A percentile compares a stretch with the other conserved stretches of the same genome.
These are phyloP conservation scores for Albophoma yamanashiensis DNA, from an alignment of 2,329 filamentous ascomycete species.

Conservation along the genomic window DNA sequence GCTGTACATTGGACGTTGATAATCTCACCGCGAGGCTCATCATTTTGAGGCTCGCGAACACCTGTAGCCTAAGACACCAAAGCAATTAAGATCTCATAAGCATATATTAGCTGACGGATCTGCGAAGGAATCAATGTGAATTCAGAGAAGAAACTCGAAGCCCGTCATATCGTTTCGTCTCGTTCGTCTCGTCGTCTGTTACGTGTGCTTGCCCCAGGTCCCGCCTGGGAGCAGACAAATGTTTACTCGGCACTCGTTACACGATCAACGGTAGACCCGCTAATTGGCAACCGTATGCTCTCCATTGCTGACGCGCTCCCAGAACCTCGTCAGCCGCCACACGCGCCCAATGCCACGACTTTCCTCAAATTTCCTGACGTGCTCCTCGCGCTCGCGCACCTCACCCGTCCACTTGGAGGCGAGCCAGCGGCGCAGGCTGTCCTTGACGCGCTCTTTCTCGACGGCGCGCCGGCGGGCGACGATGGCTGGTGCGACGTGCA, in stretches of 20 bases:
- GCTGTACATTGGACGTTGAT: not conserved
- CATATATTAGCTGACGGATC: not conserved
- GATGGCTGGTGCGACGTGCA: slow-evolving; percentile 44
- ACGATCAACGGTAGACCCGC: not conserved
- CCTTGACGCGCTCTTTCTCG: slow-evolving; percentile 58
- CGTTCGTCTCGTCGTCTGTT: not conserved
- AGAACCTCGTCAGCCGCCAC: slow-evolving; percentile 52
- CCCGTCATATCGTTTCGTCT: not conserved
- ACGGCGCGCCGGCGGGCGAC: slow-evolving; percentile 52
- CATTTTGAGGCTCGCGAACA: not conserved
- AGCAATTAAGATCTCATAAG: not conserved
- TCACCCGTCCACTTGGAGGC: slow-evolving; percentile 45
- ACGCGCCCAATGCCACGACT: slow-evolving; percentile 43
- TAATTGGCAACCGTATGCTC: slow-evolving; percentile 11
- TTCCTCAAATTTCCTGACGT: slow-evolving; percentile 37
- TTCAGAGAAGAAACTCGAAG: not conserved
- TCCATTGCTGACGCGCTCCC: slow-evolving; percentile 47
- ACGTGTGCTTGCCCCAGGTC: not conserved
- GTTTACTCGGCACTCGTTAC: not conserved
- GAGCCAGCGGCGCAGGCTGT: slow-evolving; percentile 54
- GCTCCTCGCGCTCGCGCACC: slow-evolving; percentile 38
- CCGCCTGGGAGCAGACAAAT: not conserved
- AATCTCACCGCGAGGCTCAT: not conserved
- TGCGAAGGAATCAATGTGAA: too few species aligned
- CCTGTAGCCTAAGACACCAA: too few species aligned